Evolutionary conservation across 2,329 filamentous ascomycete genomes (phyloP), one percentile per base, ranked within the genome.

Genomic region (Xylaria sp.): DNA sequence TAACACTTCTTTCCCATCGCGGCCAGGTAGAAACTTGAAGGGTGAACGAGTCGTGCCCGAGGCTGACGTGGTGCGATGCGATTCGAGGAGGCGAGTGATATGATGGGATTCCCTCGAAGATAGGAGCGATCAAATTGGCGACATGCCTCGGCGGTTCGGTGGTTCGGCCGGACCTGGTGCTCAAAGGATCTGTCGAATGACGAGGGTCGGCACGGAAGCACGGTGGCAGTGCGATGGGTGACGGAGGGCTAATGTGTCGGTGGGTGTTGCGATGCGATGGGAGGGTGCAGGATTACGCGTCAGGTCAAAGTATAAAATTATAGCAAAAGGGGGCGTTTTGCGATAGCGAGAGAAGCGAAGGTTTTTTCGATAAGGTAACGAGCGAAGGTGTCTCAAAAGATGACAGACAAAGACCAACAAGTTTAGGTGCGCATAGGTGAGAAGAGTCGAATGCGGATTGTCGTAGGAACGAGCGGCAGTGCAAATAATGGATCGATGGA

Each of bases 1-100:
- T 74, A 71, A 76, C 75, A 76, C 69, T 74, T 76, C 74, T 76
- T 76, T 62, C 73, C 74, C 75, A 76, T 76, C 39, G 46, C 67
- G 69, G 72, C 64, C 23, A 46, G 57, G 18, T 55, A 36, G 10
- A 56, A 36, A 39, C n/a, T 32, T 32, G 46, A 20, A 25, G 23
- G 67, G 20, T 20, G 15, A 32, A 56, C 10, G 20, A 28, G 53
- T 36, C 30, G 55, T 30, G 20, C 36, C 36, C 45, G 39, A 57
- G 56, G 56, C 25, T 30, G n/a, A 55, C n/a, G 8, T n/a, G 7
- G 30, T 39, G 20, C n/a, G 62, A 63, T 62, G 34, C 39, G 32
- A 36, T 28, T 46, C 36, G 56, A 56, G 8, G 30, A 20, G 30
- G 36, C 20, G 41, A 23, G 34, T 55, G 36, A 52, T 15, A 18